Percentiles rank a stretch among this genome's conserved stretches.
These are phyloP conservation scores for Coelastrella sp. DNA, from an alignment of 139 green algal genomes.

Conservation along the genomic window DNA sequence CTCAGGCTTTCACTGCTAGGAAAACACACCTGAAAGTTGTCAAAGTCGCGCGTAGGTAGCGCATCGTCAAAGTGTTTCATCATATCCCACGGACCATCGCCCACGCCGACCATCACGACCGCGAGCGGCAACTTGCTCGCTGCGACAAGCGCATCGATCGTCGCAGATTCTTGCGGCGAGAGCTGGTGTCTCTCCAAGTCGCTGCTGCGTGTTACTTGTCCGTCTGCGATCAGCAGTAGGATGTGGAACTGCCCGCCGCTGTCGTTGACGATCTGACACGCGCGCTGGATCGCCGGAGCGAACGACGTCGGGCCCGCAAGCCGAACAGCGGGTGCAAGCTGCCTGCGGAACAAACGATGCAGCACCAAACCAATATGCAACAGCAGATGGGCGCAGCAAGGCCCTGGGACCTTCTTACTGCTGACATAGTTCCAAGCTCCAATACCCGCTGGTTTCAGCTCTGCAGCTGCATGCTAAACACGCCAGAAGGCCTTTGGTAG, in stretches of 20 bases:
- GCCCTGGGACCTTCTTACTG: too few relatives aligned
- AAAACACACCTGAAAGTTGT: conserved; percentile 75
- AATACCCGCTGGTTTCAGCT: too few relatives aligned
- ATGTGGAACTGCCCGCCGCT: conserved; percentile 73
- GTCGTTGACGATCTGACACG: conserved; percentile 66
- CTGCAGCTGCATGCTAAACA: too few relatives aligned
- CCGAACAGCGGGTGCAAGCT: conserved; percentile 59
- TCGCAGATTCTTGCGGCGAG: conserved; percentile 17
- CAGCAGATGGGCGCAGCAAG: not conserved
- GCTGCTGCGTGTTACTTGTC: conserved; percentile 51
- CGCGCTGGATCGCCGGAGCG: conserved; percentile 77
- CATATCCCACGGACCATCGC: conserved; percentile 82
- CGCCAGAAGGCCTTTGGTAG: too few relatives aligned
- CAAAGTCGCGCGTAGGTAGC: conserved; percentile 70
- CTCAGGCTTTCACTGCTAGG: not conserved
- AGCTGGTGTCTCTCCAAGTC: not conserved
- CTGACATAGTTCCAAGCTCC: too few relatives aligned
- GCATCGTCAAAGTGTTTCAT: conserved; percentile 86
- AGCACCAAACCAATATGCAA: not conserved
- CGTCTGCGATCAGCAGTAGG: conserved; percentile 74
- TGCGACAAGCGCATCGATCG: not conserved
- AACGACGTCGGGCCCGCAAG: conserved; percentile 84
- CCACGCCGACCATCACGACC: conserved; percentile 86
- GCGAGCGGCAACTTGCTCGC: conserved; percentile 74
- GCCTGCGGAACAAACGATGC: not conserved